These are phyloP conservation scores for Chaetothyriales sp. DNA, from an alignment of 2,329 filamentous ascomycete species.

Conservation along the genomic window DNA sequence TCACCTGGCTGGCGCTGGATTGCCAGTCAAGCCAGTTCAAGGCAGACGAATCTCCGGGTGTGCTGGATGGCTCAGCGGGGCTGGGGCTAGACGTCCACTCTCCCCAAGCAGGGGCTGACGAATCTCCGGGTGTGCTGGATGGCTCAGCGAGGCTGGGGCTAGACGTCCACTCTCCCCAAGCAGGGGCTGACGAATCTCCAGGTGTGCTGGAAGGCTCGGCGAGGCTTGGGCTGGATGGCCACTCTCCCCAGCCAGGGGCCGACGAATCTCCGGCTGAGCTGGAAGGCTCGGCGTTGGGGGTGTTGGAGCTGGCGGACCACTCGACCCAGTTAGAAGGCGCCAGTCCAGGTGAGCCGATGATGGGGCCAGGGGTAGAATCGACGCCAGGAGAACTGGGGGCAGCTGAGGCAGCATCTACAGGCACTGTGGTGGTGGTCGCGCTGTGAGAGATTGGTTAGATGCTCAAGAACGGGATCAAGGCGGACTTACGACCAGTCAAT, in stretches of 20 bases:
- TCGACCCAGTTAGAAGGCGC: too few species aligned
- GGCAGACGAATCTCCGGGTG: neutral
- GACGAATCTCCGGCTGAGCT: too few species aligned
- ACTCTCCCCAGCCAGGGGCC: neutral
- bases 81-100: neutral
- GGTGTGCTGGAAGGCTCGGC: too few species aligned
- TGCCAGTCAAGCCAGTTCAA: neutral
- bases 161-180: too few species aligned
- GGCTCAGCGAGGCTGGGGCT: neutral
- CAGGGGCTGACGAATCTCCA: too few species aligned
- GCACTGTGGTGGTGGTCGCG: neutral
- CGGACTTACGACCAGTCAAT: slow-evolving; percentile 2
- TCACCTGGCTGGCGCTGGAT: too few species aligned
- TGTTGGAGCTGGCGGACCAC: too few species aligned
- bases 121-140: neutral
- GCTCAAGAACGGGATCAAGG: neutral
- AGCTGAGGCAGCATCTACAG: neutral
- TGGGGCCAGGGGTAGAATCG: too few species aligned
- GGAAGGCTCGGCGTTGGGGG: too few species aligned
- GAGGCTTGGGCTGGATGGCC: neutral
- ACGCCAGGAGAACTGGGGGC: slow-evolving; percentile 1
- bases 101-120: neutral
- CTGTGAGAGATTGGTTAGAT: neutral
- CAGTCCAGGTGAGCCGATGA: too few species aligned
- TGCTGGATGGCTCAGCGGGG: too few species aligned